Evolutionary conservation across 345 rosid species (phyloP).

Genomic region (Populus deltoides): DNA sequence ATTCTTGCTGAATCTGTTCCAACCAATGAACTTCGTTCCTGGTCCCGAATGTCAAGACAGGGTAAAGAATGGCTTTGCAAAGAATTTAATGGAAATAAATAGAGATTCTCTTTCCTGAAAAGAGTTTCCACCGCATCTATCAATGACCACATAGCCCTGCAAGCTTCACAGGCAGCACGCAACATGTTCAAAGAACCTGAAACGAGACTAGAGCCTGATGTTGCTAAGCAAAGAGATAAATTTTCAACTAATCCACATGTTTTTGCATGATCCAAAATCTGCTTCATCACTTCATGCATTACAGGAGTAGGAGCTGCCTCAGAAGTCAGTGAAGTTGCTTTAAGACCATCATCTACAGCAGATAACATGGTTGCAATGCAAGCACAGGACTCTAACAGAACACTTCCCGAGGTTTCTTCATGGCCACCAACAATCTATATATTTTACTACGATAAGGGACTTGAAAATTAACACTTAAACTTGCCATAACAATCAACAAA

Average conservation of each 20-base stretch:
- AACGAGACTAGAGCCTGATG: slow-evolving; percentile 73
- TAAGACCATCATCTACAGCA: slow-evolving; percentile 55
- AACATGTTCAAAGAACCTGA: slow-evolving; percentile 75
- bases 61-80: slow-evolving; percentile 45
- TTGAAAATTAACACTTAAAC: background rate
- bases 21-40: slow-evolving; percentile 50
- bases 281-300: slow-evolving; percentile 43
- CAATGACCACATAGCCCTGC: slow-evolving; percentile 74
- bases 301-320: slow-evolving; percentile 43
- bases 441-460: background rate
- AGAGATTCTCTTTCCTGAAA: slow-evolving; percentile 43
- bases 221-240: slow-evolving; percentile 74
- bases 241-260: slow-evolving; percentile 74
- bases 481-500: slow-evolving; percentile 4
- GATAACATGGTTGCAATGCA: slow-evolving; percentile 63
- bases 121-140: slow-evolving; percentile 62
- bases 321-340: slow-evolving; percentile 36
- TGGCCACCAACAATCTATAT: slow-evolving; percentile 57
- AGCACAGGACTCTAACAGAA: slow-evolving; percentile 63
- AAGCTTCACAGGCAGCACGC: slow-evolving; percentile 77
- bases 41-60: slow-evolving; percentile 56
- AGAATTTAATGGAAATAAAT: slow-evolving; percentile 68
- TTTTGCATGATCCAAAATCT: slow-evolving; percentile 72
- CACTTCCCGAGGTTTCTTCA: slow-evolving; percentile 65
- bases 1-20: slow-evolving; percentile 62